Conservation (phyloP, 2,329 filamentous ascomycete genomes). For the Ascochyta clinopodiicola region DNA sequence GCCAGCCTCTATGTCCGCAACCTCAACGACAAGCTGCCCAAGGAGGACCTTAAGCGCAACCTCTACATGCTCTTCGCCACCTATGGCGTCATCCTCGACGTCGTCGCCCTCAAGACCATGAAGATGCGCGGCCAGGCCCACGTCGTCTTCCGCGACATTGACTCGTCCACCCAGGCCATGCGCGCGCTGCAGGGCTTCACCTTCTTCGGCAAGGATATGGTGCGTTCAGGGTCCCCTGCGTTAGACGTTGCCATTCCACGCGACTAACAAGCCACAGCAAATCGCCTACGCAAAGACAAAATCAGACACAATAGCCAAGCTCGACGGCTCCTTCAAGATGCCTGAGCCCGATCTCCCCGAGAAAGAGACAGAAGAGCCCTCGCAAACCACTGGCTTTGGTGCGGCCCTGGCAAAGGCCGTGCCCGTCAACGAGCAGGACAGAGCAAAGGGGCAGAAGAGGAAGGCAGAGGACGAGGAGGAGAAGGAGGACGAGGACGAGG, state of each 20-base stretch:
- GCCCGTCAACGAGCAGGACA: conserved; percentile 49
- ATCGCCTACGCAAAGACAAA: conserved; percentile 90
- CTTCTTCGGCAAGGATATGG: conserved; percentile 85
- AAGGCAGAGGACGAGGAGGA: conserved; percentile 69
- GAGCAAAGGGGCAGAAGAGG: conserved; percentile 69
- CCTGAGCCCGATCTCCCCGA: conserved; percentile 53
- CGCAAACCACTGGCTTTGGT: conserved; percentile 54
- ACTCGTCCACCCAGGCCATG: conserved; percentile 94
- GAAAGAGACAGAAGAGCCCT: conserved; percentile 25
- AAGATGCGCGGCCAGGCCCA: conserved; percentile 98
- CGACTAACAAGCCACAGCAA: conserved; percentile 63
- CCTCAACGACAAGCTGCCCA: conserved; percentile 87
- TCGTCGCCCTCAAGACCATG: conserved; percentile 85
- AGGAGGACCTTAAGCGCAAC: conserved; percentile 82
- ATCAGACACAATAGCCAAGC: conserved; percentile 85
- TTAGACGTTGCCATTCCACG: neutral
- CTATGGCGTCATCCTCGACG: conserved; percentile 89
- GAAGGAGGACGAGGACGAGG: conserved; percentile 54
- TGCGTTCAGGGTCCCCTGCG: conserved; percentile 53
- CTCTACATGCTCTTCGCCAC: conserved; percentile 95
- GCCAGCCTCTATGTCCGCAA: conserved; percentile 86
- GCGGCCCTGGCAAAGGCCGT: conserved; percentile 39
- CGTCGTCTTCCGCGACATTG: conserved; percentile 85
- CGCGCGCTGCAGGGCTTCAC: conserved; percentile 82
- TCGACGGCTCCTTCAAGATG: conserved; percentile 87